These are phyloP conservation scores for Fibroporia radiculosa DNA, from an alignment of 768 basidiomycete genomes.

Conservation along the genomic window DNA sequence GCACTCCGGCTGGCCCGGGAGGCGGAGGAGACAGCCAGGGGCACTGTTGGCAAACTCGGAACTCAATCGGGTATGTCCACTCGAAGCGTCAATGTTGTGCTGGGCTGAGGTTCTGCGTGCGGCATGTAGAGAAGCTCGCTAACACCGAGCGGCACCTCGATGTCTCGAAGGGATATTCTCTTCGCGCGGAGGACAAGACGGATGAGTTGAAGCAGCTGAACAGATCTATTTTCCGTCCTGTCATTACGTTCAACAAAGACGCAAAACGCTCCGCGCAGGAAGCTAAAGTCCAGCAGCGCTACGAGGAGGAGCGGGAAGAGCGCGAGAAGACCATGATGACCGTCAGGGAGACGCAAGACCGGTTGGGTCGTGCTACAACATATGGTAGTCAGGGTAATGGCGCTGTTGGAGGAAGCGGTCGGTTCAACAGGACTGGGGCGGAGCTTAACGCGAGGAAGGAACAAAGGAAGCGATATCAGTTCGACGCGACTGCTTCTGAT, in stretches of 20 bases:
- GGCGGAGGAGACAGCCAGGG: constrained; percentile 90
- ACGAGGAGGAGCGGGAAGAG: constrained; percentile 78
- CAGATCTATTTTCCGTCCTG: constrained; percentile 89
- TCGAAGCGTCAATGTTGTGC: neutral
- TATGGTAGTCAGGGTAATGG: constrained; percentile 46
- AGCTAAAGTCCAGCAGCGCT: constrained; percentile 73
- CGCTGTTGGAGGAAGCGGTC: constrained; percentile 27
- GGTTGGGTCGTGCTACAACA: constrained; percentile 66
- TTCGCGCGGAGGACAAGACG: constrained; percentile 87
- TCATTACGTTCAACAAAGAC: constrained; percentile 89
- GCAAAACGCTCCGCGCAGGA: constrained; percentile 84
- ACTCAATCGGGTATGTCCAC: constrained; percentile 79
- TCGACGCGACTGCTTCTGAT: constrained; percentile 84
- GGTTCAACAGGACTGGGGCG: constrained; percentile 39
- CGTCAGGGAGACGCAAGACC: constrained; percentile 79
- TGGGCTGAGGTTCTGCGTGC: neutral
- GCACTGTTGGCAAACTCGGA: constrained; percentile 75
- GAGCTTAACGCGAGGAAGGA: constrained; percentile 54
- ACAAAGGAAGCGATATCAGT: constrained; percentile 79
- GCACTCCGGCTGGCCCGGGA: constrained; percentile 91
- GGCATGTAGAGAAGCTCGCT: constrained; percentile 65
- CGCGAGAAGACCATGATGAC: constrained; percentile 83
- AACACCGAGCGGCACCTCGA: constrained; percentile 95
- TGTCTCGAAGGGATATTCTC: constrained; percentile 79
- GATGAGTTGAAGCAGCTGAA: constrained; percentile 93